Percentiles rank a stretch among this genome's conserved stretches.
Evolutionary conservation across 768 basidiomycete species (phyloP).

Genomic region (Asterophora parasitica): DNA sequence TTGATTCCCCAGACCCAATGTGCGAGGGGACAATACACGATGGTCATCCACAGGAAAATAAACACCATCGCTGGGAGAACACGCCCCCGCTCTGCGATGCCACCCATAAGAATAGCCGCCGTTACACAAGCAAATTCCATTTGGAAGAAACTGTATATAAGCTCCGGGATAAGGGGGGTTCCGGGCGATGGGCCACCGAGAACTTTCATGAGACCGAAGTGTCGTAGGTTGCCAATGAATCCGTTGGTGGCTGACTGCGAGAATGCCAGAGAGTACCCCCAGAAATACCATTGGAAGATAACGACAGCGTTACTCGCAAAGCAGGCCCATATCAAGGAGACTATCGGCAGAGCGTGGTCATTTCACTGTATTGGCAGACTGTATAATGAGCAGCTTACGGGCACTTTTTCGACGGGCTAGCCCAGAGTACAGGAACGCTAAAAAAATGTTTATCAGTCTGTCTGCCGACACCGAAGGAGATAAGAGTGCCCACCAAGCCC

Average conservation of each 20-base stretch:
- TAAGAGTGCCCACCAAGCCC: conserved; percentile 47
- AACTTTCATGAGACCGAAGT: conserved; percentile 74
- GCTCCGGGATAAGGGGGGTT: conserved; percentile 73
- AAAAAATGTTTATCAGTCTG: conserved; percentile 4
- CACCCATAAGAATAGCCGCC: conserved; percentile 70
- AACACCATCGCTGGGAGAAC: conserved; percentile 79
- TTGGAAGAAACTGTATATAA: conserved; percentile 84
- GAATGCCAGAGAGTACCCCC: conserved; percentile 76
- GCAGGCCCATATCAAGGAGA: conserved; percentile 75
- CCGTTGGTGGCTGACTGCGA: conserved; percentile 71
- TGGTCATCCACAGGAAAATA: conserved; percentile 78
- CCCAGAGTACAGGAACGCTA: conserved; percentile 73
- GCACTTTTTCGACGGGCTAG: conserved; percentile 65
- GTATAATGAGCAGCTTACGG: conserved; percentile 25
- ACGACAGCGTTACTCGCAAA: conserved; percentile 69
- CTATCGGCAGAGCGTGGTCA: conserved; percentile 20
- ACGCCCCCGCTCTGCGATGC: conserved; percentile 82
- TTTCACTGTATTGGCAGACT: neutral
- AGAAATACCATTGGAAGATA: conserved; percentile 76
- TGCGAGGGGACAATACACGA: conserved; percentile 86
- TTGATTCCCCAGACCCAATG: conserved; percentile 79
- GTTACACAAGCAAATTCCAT: conserved; percentile 86
- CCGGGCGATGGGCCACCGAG: conserved; percentile 71
- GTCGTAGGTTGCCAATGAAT: conserved; percentile 73
- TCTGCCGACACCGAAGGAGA: neutral